A percentile compares a stretch with the other conserved stretches of the same genome.
Conservation (phyloP, 2,329 filamentous ascomycete species). For the Hypomyces perniciosus region DNA sequence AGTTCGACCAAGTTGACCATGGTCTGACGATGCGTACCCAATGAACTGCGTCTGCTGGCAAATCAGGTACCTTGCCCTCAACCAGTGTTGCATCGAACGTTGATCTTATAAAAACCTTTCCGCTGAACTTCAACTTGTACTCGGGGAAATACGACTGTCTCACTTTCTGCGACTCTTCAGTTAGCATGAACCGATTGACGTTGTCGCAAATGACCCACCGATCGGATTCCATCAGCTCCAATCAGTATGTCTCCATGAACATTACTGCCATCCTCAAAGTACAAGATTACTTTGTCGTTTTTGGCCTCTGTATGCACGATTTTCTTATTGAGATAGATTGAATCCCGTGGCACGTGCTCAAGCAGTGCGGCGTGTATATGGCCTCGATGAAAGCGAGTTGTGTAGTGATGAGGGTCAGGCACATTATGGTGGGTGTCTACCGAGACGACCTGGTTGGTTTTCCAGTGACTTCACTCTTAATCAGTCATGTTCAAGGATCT, state of each 20-base stretch:
- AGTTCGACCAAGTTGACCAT: background rate
- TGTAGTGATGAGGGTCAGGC: conserved; percentile 33
- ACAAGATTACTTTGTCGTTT: conserved; percentile 21
- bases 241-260: conserved; percentile 41
- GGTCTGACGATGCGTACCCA: conserved; percentile 4
- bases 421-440: conserved; percentile 36
- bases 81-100: conserved; percentile 13
- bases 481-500: too few relatives aligned
- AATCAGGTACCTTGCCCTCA: conserved; percentile 10
- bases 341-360: conserved; percentile 35
- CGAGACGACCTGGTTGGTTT: conserved; percentile 39
- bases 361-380: conserved; percentile 44
- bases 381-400: conserved; percentile 39
- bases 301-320: conserved; percentile 25
- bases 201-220: conserved; percentile 25
- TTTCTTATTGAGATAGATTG: conserved; percentile 38
- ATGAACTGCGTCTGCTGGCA: conserved; percentile 14
- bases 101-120: conserved; percentile 12
- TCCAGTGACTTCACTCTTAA: conserved; percentile 31
- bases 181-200: background rate
- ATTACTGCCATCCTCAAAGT: conserved; percentile 40
- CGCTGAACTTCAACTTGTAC: conserved; percentile 10
- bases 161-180: conserved; percentile 1
- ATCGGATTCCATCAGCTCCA: conserved; percentile 48
- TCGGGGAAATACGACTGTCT: conserved; percentile 8